Conservation (phyloP, 108 stramenopile species). For the Licmophora abbreviata region DNA sequence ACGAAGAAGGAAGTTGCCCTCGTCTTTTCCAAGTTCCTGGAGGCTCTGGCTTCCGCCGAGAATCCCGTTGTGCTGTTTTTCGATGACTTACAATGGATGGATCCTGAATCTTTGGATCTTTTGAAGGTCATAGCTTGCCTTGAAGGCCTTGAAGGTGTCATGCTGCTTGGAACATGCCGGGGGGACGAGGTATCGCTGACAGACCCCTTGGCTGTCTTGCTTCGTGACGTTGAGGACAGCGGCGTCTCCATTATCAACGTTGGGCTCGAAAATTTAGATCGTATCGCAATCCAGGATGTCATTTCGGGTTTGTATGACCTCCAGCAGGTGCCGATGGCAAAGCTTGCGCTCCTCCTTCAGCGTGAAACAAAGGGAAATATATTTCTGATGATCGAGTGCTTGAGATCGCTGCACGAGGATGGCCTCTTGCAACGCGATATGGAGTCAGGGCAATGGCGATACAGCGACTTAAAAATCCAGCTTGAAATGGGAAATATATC, state of each 20-base stretch:
- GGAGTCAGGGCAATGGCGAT: no score
- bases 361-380: slow-evolving; percentile 25
- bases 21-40: slow-evolving; percentile 15
- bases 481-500: no score
- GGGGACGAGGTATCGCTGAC: slow-evolving; percentile 5
- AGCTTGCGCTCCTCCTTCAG: slow-evolving; percentile 9
- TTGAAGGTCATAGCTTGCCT: slow-evolving; percentile 17
- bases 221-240: slow-evolving; percentile 12
- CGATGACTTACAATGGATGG: slow-evolving; percentile 66
- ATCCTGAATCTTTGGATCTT: slow-evolving; percentile 30
- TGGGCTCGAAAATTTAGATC: not conserved
- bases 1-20: slow-evolving; percentile 7
- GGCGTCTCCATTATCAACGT: slow-evolving; percentile 5
- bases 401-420: slow-evolving; percentile 16
- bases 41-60: slow-evolving; percentile 16
- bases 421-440: no score
- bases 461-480: no score
- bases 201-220: slow-evolving; percentile 1
- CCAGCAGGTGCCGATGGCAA: not conserved
- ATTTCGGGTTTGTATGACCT: slow-evolving; percentile 4
- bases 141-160: slow-evolving; percentile 8
- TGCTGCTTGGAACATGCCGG: slow-evolving; percentile 12
- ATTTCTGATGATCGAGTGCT: slow-evolving; percentile 23
- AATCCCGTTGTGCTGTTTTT: slow-evolving; percentile 31
- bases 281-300: slow-evolving; percentile 6